Evolutionary conservation across 2,329 filamentous ascomycete species (phyloP).

Genomic region (Penicillium aurantiogriseum): DNA sequence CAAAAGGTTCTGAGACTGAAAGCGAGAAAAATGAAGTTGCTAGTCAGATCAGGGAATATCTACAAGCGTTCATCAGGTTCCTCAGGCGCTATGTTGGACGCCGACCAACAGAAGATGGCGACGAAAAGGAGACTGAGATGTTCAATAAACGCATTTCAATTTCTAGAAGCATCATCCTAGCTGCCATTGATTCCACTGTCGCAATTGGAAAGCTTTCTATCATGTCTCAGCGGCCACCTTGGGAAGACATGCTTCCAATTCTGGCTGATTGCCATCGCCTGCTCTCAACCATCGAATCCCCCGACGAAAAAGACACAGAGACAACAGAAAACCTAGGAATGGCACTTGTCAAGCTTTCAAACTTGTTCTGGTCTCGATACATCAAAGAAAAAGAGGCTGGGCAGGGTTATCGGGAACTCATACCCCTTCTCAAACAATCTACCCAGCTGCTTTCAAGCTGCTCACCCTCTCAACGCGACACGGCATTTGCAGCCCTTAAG

Average conservation of each 20-base stretch:
- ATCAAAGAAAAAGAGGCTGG: conserved; percentile 42
- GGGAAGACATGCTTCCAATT: conserved; percentile 39
- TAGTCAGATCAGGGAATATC: conserved; percentile 34
- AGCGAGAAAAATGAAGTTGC: conserved; percentile 22
- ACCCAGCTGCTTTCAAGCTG: conserved; percentile 39
- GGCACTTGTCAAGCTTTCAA: conserved; percentile 44
- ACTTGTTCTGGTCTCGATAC: conserved; percentile 49
- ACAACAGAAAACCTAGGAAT: conserved; percentile 25
- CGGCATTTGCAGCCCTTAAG: conserved; percentile 45
- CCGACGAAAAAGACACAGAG: conserved; percentile 14
- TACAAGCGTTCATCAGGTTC: conserved; percentile 42
- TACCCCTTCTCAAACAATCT: conserved; percentile 42
- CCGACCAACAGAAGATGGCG: conserved; percentile 27
- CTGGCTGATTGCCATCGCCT: conserved; percentile 39
- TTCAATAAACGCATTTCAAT: conserved; percentile 33
- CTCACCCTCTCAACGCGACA: conserved; percentile 33
- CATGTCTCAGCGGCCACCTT: conserved; percentile 36
- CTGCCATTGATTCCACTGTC: conserved; percentile 42
- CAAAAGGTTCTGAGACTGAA: conserved; percentile 17
- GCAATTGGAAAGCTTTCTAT: conserved; percentile 42
- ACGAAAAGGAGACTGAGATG: conserved; percentile 29
- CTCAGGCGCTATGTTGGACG: conserved; percentile 43
- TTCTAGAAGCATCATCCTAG: conserved; percentile 39
- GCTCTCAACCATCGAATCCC: conserved; percentile 30
- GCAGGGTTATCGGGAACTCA: conserved; percentile 34